Conservation (phyloP, 108 stramenopile genomes). For the Schizochytrium sp. region DNA sequence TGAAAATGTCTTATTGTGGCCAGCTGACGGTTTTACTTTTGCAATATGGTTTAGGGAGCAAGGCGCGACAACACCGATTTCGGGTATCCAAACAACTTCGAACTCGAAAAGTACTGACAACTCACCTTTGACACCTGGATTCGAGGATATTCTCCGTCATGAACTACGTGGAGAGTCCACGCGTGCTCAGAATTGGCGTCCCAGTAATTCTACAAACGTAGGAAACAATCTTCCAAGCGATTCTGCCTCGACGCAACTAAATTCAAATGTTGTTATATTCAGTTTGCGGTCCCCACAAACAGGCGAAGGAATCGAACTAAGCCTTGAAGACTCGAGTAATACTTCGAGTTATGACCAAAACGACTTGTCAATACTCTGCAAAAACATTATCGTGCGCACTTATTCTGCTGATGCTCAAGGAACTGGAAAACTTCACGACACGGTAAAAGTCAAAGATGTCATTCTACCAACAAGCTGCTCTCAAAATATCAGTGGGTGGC, state of each 20-base stretch:
- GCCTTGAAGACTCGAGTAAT: not conserved
- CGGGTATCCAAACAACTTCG: not conserved
- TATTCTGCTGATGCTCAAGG: not conserved
- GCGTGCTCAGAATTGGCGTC: not conserved
- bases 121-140: not conserved
- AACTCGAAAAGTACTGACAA: not conserved
- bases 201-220: too few relatives aligned
- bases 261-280: not conserved
- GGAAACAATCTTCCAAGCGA: too few relatives aligned
- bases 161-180: not conserved
- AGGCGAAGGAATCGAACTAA: not conserved
- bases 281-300: not conserved
- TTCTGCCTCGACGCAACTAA: not conserved
- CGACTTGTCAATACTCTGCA: not conserved
- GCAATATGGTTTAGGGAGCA: constrained; percentile 39
- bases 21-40: constrained; percentile 40
- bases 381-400: not conserved
- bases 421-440: not conserved
- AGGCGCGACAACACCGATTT: not conserved
- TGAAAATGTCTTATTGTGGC: not conserved
- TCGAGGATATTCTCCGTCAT: not conserved
- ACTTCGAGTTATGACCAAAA: not conserved
- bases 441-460: not conserved
- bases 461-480: not conserved
- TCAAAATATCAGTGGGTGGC: not conserved